A percentile compares a stretch with the other conserved stretches of the same genome.
These are phyloP conservation scores for Nicotiana tabacum DNA, from an alignment of 257 asterid genomes.

Conservation along the genomic window DNA sequence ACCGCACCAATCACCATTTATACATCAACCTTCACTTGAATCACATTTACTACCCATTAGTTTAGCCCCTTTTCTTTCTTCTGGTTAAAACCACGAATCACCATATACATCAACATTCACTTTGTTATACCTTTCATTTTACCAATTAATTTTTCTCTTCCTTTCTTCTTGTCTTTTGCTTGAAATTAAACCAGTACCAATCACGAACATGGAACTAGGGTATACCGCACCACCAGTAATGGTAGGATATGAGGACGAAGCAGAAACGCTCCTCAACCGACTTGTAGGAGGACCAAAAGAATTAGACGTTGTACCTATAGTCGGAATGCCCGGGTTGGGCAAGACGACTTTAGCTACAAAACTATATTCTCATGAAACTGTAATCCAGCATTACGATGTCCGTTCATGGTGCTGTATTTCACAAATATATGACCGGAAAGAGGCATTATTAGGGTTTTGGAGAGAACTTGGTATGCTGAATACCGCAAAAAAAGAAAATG, in stretches of 20 bases:
- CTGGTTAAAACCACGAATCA: no score
- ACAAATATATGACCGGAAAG: neutral
- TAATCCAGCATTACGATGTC: neutral
- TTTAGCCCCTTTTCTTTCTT: no score
- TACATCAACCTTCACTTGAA: no score
- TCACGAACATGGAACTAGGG: no score
- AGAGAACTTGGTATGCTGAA: neutral
- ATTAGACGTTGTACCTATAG: neutral
- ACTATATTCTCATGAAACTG: neutral
- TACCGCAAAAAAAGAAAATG: neutral
- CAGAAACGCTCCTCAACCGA: neutral
- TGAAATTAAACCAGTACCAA: no score
- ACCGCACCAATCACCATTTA: no score
- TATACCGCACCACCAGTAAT: no score
- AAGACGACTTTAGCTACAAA: slow-evolving; percentile 4
- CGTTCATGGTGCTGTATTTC: slow-evolving; percentile 3
- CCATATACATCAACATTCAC: no score
- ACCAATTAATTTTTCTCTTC: no score
- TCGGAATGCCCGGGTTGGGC: slow-evolving; percentile 2
- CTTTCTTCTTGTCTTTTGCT: no score
- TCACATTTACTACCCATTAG: no score
- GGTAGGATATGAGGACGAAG: neutral
- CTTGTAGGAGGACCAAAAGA: neutral
- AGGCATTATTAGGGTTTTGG: neutral
- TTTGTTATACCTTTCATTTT: no score